Evolutionary conservation across 2,329 filamentous ascomycete genomes (phyloP).

Genomic region (Sporothrix schenckii): DNA sequence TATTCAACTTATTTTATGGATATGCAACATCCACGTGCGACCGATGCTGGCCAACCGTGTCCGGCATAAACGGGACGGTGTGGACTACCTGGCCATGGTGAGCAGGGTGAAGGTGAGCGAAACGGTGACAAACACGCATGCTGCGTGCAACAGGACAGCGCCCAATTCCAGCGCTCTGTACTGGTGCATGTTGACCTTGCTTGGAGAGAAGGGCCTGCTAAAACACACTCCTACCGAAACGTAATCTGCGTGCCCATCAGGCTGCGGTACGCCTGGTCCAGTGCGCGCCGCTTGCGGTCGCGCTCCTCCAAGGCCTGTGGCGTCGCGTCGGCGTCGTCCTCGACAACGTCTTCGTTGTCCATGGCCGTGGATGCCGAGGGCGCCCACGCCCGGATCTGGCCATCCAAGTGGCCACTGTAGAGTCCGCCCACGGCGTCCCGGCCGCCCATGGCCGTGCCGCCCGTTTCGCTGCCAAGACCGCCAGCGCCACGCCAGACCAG

Average conservation of each 20-base stretch:
- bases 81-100: neutral
- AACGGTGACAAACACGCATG: neutral
- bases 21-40: neutral
- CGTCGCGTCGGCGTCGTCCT: constrained; percentile 47
- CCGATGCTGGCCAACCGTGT: too few species aligned
- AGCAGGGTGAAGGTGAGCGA: neutral
- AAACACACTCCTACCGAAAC: constrained; percentile 46
- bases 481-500: constrained; percentile 71
- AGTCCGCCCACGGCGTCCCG: constrained; percentile 58
- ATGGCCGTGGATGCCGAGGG: constrained; percentile 53
- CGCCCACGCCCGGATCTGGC: constrained; percentile 78
- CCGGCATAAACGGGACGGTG: neutral
- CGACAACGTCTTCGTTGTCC: constrained; percentile 53
- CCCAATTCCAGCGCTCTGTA: too few species aligned
- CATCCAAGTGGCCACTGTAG: constrained; percentile 82
- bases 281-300: constrained; percentile 72
- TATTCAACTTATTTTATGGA: neutral
- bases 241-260: constrained; percentile 73
- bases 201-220: too few species aligned
- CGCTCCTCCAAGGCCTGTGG: constrained; percentile 52
- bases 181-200: too few species aligned
- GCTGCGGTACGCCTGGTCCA: constrained; percentile 79
- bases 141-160: neutral
- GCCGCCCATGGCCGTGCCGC: constrained; percentile 64
- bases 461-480: constrained; percentile 58